Evolutionary conservation across 2,329 filamentous ascomycete species (phyloP).

Genomic region (Tolypocladium album): DNA sequence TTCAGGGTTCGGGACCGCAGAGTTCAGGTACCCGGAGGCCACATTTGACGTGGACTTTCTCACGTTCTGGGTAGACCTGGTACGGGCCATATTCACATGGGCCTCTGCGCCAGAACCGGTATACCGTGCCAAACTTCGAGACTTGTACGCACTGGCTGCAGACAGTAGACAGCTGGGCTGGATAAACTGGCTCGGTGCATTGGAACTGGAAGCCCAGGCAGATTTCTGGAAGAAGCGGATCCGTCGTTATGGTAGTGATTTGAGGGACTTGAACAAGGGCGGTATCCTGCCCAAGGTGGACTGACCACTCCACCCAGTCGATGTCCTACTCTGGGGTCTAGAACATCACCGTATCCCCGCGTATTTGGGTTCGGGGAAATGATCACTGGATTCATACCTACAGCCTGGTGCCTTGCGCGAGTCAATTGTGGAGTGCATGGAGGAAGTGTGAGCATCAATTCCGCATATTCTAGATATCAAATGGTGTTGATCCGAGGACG

Average conservation of each 20-base stretch:
- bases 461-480: too few species aligned
- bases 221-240: slow-evolving; percentile 8
- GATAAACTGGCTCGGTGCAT: slow-evolving; percentile 8
- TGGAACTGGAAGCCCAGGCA: slow-evolving; percentile 6
- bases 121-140: slow-evolving; percentile 9
- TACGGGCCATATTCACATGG: slow-evolving; percentile 11
- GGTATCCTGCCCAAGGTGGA: slow-evolving; percentile 6
- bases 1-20: slow-evolving; percentile 12
- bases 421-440: too few species aligned
- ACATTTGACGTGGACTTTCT: slow-evolving; percentile 14
- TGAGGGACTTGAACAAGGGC: slow-evolving; percentile 12
- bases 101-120: slow-evolving; percentile 6
- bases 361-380: not conserved
- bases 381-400: too few species aligned
- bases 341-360: not conserved
- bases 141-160: slow-evolving; percentile 13
- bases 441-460: too few species aligned
- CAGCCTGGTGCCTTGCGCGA: not conserved
- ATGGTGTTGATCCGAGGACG: too few species aligned
- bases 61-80: slow-evolving; percentile 12
- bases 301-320: not conserved
- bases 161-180: slow-evolving; percentile 8
- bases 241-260: slow-evolving; percentile 4
- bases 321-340: not conserved
- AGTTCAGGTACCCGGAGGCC: slow-evolving; percentile 17